phyloP scores from a whole-genome alignment of 345 rosid genomes.

The Populus euphratica region DNA sequence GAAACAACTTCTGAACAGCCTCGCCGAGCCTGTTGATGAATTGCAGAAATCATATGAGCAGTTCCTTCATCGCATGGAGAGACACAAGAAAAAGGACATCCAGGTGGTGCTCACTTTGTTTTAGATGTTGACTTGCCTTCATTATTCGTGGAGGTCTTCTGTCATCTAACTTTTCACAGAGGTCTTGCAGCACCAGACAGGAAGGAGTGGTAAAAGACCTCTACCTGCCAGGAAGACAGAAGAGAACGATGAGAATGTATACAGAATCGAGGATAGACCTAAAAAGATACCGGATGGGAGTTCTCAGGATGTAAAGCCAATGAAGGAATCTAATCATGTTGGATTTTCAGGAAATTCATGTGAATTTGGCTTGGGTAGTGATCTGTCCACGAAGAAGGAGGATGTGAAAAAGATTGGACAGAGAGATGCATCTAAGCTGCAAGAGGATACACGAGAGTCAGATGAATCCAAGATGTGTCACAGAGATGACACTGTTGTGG shows the following conservation, averaged over 20 bases:
- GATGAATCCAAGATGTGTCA: constrained; percentile 20
- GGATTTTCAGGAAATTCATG: not conserved
- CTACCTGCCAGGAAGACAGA: constrained; percentile 21
- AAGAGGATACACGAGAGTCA: constrained; percentile 21
- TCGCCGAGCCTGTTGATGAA: constrained; percentile 84
- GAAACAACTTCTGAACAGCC: constrained; percentile 39
- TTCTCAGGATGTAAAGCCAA: constrained; percentile 20
- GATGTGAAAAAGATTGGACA: constrained; percentile 3
- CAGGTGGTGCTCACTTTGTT: constrained; percentile 41
- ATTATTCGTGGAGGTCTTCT: not conserved
- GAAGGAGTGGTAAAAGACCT: constrained; percentile 35
- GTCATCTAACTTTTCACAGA: constrained; percentile 16
- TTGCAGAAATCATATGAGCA: constrained; percentile 77
- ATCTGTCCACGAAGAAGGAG: constrained; percentile 5
- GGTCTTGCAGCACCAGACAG: constrained; percentile 41
- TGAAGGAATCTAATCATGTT: constrained; percentile 19
- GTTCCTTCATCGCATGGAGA: constrained; percentile 71
- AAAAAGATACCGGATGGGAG: constrained; percentile 12
- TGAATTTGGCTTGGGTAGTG: not conserved
- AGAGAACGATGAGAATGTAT: constrained; percentile 28
- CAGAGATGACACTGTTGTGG: constrained; percentile 49
- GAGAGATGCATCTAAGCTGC: constrained; percentile 21
- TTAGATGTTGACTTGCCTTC: constrained; percentile 5
- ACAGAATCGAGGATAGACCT: constrained; percentile 11
- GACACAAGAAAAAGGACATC: constrained; percentile 56